Percentiles rank a stretch among this genome's conserved stretches.
These are phyloP conservation scores for Pseudognaphalium luteoalbum DNA, from an alignment of 129 eudicot species.

Conservation along the genomic window DNA sequence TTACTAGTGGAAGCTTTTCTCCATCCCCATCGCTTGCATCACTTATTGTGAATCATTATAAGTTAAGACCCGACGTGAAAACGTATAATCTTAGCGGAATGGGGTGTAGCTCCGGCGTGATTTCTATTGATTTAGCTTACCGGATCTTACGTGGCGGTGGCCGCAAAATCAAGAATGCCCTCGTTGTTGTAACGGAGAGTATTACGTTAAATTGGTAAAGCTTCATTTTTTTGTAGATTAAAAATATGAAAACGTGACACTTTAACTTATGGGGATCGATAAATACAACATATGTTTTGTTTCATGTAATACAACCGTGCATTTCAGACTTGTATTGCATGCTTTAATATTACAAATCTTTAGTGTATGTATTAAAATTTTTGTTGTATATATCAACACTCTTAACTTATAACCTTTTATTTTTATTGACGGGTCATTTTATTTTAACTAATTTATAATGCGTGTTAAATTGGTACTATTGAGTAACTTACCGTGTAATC, in stretches of 20 bases:
- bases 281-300: too few relatives aligned
- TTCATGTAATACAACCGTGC: too few relatives aligned
- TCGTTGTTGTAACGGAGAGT: constrained; percentile 65
- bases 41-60: constrained; percentile 55
- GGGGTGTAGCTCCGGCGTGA: constrained; percentile 85
- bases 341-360: too few relatives aligned
- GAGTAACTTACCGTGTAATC: too few relatives aligned
- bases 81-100: constrained; percentile 81
- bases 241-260: neutral
- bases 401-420: too few relatives aligned
- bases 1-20: constrained; percentile 62
- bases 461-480: too few relatives aligned
- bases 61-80: constrained; percentile 46
- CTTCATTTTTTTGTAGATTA: neutral
- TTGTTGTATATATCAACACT: too few relatives aligned
- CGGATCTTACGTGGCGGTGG: constrained; percentile 42
- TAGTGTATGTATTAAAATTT: too few relatives aligned
- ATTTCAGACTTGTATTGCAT: too few relatives aligned
- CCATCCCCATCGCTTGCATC: constrained; percentile 72
- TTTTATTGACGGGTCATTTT: too few relatives aligned
- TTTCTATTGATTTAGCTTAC: constrained; percentile 59
- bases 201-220: constrained; percentile 71
- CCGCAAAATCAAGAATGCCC: constrained; percentile 48
- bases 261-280: too few relatives aligned
- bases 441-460: too few relatives aligned